Percentiles rank a stretch among this genome's conserved stretches.
Conservation (phyloP, 2,329 filamentous ascomycete species). For the Bertia moriformis region DNA sequence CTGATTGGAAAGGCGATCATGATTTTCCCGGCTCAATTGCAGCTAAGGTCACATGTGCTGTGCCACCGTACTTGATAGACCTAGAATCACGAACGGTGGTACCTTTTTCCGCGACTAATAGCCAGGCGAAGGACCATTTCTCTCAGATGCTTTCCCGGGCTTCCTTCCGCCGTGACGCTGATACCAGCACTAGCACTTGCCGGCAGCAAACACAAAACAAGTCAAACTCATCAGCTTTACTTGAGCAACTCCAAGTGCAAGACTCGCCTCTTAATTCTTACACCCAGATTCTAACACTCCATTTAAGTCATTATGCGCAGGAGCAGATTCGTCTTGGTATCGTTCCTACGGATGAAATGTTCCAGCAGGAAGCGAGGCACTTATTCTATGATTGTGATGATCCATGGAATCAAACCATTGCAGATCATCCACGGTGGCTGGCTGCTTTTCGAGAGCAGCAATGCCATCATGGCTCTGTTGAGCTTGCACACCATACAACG, state of each 20-base stretch:
- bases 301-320: slow-evolving; percentile 9
- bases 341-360: slow-evolving; percentile 10
- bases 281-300: slow-evolving; percentile 3
- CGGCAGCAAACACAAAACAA: no score
- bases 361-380: slow-evolving; percentile 10
- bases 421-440: slow-evolving; percentile 13
- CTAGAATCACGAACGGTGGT: slow-evolving; percentile 8
- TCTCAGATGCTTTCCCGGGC: not conserved
- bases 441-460: slow-evolving; percentile 11
- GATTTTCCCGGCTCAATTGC: slow-evolving; percentile 10
- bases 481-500: no score
- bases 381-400: slow-evolving; percentile 10
- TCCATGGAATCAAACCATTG: slow-evolving; percentile 12
- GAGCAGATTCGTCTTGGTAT: slow-evolving; percentile 8
- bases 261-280: not conserved
- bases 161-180: not conserved
- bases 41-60: slow-evolving; percentile 8
- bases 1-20: slow-evolving; percentile 12
- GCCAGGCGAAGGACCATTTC: not conserved
- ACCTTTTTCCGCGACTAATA: slow-evolving; percentile 11
- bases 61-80: slow-evolving; percentile 12
- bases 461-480: no score
- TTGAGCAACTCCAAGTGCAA: no score
- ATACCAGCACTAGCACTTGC: no score
- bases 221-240: no score